phyloP scores from a whole-genome alignment of 2,329 filamentous ascomycete species.

The Penicillium sp. region DNA sequence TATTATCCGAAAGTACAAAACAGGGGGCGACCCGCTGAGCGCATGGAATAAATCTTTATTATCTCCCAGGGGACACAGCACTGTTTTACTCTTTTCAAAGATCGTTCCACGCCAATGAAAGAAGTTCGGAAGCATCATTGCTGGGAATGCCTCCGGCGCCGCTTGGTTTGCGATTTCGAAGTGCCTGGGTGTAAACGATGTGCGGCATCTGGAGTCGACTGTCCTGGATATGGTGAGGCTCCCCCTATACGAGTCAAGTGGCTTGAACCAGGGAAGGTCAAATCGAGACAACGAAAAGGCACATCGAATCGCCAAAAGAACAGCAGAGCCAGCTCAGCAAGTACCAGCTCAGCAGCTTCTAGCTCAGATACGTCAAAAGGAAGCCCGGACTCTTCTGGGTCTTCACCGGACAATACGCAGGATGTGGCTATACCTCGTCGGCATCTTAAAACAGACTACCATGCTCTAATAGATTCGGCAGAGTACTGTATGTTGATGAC shows the following conservation, averaged over 20 bases:
- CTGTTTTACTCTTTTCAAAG: too few species aligned
- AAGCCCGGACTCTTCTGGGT: background rate
- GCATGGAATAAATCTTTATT: background rate
- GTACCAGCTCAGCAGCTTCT: background rate
- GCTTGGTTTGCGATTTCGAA: slow-evolving; percentile 1
- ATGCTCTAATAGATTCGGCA: background rate
- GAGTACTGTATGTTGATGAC: slow-evolving; percentile 1
- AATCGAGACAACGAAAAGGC: slow-evolving; percentile 30
- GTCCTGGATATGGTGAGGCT: slow-evolving; percentile 7
- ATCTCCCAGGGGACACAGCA: too few species aligned
- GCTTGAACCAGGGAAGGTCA: slow-evolving; percentile 45
- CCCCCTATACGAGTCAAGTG: slow-evolving; percentile 30
- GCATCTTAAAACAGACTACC: slow-evolving; percentile 18
- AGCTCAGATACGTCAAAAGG: background rate
- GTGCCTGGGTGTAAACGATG: slow-evolving; percentile 3
- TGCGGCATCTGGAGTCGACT: background rate
- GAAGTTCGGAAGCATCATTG: slow-evolving; percentile 3
- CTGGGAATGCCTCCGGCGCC: slow-evolving; percentile 7
- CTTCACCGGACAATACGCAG: slow-evolving; percentile 10
- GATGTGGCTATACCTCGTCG: background rate
- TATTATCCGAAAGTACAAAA: background rate
- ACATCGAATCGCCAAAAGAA: background rate
- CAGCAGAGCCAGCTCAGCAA: background rate
- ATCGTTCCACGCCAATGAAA: background rate
- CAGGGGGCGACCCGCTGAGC: background rate